Conservation (phyloP, 768 basidiomycete genomes). For the Floccularia luteovirens region DNA sequence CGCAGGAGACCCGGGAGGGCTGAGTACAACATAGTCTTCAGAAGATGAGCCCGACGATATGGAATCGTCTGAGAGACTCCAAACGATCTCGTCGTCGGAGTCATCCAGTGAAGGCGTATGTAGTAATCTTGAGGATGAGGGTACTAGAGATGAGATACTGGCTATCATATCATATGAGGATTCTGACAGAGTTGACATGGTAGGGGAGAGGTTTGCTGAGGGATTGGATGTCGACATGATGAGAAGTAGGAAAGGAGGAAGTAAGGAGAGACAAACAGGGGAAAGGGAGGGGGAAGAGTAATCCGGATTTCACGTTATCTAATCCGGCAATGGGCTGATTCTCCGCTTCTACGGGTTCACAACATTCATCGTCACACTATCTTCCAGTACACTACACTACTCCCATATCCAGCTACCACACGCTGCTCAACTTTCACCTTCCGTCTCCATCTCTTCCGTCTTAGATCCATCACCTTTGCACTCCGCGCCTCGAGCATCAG, state of each 20-base stretch:
- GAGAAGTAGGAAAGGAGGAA: neutral
- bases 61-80: slow-evolving; percentile 30
- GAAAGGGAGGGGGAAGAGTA: slow-evolving; percentile 5
- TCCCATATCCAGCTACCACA: slow-evolving; percentile 54
- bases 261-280: slow-evolving; percentile 7
- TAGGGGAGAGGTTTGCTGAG: neutral
- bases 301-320: neutral
- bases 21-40: slow-evolving; percentile 46
- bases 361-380: no score
- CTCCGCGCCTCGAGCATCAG: slow-evolving; percentile 48
- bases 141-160: slow-evolving; percentile 10
- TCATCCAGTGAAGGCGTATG: slow-evolving; percentile 14
- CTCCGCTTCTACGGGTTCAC: no score
- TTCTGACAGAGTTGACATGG: neutral
- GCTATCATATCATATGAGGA: neutral
- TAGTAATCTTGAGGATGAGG: slow-evolving; percentile 8
- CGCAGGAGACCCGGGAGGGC: slow-evolving; percentile 18
- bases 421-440: slow-evolving; percentile 58
- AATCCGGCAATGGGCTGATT: no score
- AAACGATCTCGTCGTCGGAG: slow-evolving; percentile 55
- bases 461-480: slow-evolving; percentile 50
- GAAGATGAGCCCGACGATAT: slow-evolving; percentile 27
- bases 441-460: slow-evolving; percentile 52
- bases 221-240: slow-evolving; percentile 5
- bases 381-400: slow-evolving; percentile 68